These are phyloP conservation scores for Eimeria praecox DNA, from an alignment of 169 alveolate genomes.

Conservation along the genomic window DNA sequence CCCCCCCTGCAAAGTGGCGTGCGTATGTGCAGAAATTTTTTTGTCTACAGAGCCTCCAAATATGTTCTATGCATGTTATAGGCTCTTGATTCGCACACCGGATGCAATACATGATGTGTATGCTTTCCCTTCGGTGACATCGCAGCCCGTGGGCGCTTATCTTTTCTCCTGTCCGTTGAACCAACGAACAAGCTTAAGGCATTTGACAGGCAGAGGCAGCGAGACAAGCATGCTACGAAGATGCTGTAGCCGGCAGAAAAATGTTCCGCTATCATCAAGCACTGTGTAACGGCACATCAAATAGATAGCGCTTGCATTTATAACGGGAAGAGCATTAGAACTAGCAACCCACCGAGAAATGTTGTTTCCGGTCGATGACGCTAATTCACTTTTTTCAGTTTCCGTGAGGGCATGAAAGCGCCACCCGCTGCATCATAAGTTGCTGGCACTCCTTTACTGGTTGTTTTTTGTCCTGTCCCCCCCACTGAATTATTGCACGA, in stretches of 20 bases:
- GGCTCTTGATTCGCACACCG: not conserved
- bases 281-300: not conserved
- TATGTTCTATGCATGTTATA: not conserved
- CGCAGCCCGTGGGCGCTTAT: conserved; percentile 13
- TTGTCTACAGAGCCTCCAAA: not conserved
- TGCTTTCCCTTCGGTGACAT: not conserved
- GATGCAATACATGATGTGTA: not conserved
- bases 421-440: too few relatives aligned
- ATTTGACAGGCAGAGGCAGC: not conserved
- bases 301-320: not conserved
- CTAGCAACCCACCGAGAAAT: not conserved
- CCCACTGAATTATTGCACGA: too few relatives aligned
- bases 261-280: not conserved
- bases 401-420: not conserved
- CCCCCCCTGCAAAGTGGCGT: not conserved
- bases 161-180: not conserved
- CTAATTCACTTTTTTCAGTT: not conserved
- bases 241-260: not conserved
- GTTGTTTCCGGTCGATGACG: not conserved
- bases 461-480: too few relatives aligned
- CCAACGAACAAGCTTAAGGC: not conserved
- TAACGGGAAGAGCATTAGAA: not conserved
- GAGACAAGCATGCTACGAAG: not conserved
- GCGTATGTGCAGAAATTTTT: not conserved
- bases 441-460: too few relatives aligned